These are phyloP conservation scores for Euphorbia peplus DNA, from an alignment of 345 rosid species.

Conservation along the genomic window DNA sequence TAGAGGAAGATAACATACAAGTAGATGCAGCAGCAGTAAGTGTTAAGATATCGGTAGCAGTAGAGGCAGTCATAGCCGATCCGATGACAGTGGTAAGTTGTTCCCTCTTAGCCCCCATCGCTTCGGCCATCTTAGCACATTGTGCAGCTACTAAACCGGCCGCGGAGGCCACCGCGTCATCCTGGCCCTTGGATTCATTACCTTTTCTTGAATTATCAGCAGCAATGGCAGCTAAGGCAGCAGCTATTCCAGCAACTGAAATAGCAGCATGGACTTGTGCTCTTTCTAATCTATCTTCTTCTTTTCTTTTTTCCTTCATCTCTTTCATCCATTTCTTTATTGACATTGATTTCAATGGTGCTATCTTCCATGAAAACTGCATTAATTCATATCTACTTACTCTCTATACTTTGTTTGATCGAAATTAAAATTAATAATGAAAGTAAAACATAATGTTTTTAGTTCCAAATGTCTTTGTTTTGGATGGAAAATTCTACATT, in stretches of 20 bases:
- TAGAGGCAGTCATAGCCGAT: conserved; percentile 73
- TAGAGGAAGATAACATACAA: conserved; percentile 41
- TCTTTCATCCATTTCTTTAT: conserved; percentile 90
- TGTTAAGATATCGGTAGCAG: conserved; percentile 70
- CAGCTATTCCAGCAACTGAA: conserved; percentile 83
- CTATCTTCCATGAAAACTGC: conserved; percentile 73
- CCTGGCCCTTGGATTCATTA: conserved; percentile 33
- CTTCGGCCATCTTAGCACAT: conserved; percentile 78
- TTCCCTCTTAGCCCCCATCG: conserved; percentile 80
- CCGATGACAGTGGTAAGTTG: conserved; percentile 59
- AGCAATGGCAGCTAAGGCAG: conserved; percentile 77
- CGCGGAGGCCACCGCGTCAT: conserved; percentile 77
- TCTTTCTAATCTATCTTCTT: conserved; percentile 65
- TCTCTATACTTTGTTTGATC: too few relatives aligned
- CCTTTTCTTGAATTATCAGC: conserved; percentile 48
- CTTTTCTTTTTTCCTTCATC: conserved; percentile 68
- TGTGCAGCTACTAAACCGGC: conserved; percentile 87
- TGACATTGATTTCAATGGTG: conserved; percentile 41
- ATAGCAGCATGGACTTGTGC: conserved; percentile 93
- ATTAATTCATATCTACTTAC: too few relatives aligned
- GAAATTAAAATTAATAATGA: neutral
- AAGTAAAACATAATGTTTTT: too few relatives aligned
- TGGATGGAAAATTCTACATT: too few relatives aligned
- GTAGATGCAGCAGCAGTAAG: conserved; percentile 89
- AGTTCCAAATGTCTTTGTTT: too few relatives aligned